Percentiles rank a stretch among this genome's conserved stretches.
Evolutionary conservation across 1,139 yeast species (phyloP).

Genomic region (Candida albicans): DNA sequence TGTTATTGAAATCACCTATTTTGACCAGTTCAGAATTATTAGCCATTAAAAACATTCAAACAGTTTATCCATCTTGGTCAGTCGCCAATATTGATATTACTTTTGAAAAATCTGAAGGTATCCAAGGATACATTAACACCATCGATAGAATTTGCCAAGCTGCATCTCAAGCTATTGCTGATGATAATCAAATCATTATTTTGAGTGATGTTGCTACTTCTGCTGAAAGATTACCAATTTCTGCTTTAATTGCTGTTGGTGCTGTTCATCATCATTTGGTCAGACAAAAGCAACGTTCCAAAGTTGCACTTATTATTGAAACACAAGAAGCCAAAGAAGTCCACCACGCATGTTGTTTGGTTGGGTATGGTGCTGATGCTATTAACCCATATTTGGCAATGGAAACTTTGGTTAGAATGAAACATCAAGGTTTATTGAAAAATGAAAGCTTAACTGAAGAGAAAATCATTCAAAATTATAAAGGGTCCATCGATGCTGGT

Average conservation of each 20-base stretch:
- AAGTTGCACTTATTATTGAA: constrained; percentile 87
- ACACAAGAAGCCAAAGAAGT: constrained; percentile 98
- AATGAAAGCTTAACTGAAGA: constrained; percentile 56
- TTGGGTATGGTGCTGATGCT: constrained; percentile 98
- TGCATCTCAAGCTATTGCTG: constrained; percentile 82
- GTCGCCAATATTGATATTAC: constrained; percentile 83
- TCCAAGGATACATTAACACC: constrained; percentile 80
- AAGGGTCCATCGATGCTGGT: constrained; percentile 83
- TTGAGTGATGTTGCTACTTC: constrained; percentile 70
- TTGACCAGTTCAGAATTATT: constrained; percentile 69
- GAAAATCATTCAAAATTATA: constrained; percentile 71
- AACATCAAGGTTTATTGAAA: constrained; percentile 73
- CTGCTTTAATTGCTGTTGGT: constrained; percentile 93
- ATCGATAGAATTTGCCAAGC: constrained; percentile 85
- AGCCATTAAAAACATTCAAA: constrained; percentile 70
- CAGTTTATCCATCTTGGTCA: constrained; percentile 85
- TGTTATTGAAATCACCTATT: constrained; percentile 80
- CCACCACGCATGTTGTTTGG: constrained; percentile 90
- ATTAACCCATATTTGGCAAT: constrained; percentile 91
- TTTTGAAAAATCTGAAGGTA: constrained; percentile 79
- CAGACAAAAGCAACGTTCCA: constrained; percentile 93
- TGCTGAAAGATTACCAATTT: constrained; percentile 69
- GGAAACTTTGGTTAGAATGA: constrained; percentile 85
- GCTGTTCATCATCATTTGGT: constrained; percentile 97
- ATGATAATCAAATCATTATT: constrained; percentile 70